Evolutionary conservation across 2,329 filamentous ascomycete species (phyloP).

Genomic region (Xylariaceae sp.): DNA sequence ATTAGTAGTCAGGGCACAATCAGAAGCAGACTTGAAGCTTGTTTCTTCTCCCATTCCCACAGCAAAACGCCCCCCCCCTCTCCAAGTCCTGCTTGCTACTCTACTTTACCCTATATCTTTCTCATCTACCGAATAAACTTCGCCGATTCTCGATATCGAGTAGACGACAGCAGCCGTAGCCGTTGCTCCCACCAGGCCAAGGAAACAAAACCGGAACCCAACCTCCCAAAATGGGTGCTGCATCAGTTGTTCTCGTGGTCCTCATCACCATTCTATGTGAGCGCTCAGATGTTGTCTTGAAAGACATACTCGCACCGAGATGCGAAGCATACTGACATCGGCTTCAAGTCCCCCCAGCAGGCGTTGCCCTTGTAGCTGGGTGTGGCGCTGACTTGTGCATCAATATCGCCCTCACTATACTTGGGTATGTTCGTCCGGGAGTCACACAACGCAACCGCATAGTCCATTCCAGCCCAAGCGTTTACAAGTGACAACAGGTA

Average conservation of each 20-base stretch:
- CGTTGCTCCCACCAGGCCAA: background rate
- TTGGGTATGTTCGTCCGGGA: constrained; percentile 47
- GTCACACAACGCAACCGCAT: background rate
- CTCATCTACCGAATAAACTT: background rate
- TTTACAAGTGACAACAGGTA: constrained; percentile 43
- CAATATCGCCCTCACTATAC: constrained; percentile 62
- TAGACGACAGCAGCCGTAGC: background rate
- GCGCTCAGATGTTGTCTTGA: constrained; percentile 29
- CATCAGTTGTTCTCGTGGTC: constrained; percentile 46
- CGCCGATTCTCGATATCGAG: background rate
- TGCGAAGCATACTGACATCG: constrained; percentile 8
- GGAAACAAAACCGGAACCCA: background rate
- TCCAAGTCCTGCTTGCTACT: background rate
- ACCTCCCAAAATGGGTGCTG: constrained; percentile 47
- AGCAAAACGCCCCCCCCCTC: background rate
- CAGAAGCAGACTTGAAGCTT: background rate
- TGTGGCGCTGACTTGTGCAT: constrained; percentile 62
- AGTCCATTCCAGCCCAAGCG: constrained; percentile 3
- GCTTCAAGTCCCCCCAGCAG: constrained; percentile 58
- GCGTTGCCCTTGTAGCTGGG: constrained; percentile 60
- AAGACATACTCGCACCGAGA: constrained; percentile 21
- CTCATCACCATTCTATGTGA: constrained; percentile 52
- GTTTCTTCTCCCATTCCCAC: background rate
- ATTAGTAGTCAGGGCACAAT: background rate
- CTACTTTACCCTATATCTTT: background rate